Percentiles rank a stretch among this genome's conserved stretches.
These are phyloP conservation scores for Heracleum sosnowskyi DNA, from an alignment of 129 eudicot species.

Conservation along the genomic window DNA sequence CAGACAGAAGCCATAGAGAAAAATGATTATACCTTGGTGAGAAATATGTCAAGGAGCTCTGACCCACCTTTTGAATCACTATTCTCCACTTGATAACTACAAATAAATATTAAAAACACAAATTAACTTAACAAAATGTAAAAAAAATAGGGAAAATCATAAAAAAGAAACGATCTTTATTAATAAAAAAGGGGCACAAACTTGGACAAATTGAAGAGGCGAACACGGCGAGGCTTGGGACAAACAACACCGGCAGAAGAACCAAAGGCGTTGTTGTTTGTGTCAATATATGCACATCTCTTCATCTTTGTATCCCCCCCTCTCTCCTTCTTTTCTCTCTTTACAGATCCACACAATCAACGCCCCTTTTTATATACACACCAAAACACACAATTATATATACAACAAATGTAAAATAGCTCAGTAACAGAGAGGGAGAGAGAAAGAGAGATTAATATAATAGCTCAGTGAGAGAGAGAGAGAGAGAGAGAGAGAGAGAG, in stretches of 20 bases:
- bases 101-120: neutral
- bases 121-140: neutral
- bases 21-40: slow-evolving; percentile 31
- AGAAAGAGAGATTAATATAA: too few relatives aligned
- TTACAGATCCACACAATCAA: slow-evolving; percentile 13
- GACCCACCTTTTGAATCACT: slow-evolving; percentile 40
- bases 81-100: slow-evolving; percentile 31
- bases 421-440: too few relatives aligned
- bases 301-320: neutral
- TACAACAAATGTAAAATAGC: neutral
- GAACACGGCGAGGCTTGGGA: slow-evolving; percentile 48
- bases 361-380: slow-evolving; percentile 3
- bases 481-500: neutral
- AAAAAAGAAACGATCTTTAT: neutral
- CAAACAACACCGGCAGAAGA: slow-evolving; percentile 27
- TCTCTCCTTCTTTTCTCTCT: neutral
- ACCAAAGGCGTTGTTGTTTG: slow-evolving; percentile 8
- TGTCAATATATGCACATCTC: neutral
- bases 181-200: neutral
- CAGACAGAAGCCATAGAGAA: neutral
- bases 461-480: too few relatives aligned
- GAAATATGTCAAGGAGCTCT: slow-evolving; percentile 52
- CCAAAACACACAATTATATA: neutral
- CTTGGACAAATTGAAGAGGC: slow-evolving; percentile 22
- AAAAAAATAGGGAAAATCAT: neutral